These are phyloP conservation scores for Glaciozyma martinii DNA, from an alignment of 768 basidiomycete species.

Conservation along the genomic window DNA sequence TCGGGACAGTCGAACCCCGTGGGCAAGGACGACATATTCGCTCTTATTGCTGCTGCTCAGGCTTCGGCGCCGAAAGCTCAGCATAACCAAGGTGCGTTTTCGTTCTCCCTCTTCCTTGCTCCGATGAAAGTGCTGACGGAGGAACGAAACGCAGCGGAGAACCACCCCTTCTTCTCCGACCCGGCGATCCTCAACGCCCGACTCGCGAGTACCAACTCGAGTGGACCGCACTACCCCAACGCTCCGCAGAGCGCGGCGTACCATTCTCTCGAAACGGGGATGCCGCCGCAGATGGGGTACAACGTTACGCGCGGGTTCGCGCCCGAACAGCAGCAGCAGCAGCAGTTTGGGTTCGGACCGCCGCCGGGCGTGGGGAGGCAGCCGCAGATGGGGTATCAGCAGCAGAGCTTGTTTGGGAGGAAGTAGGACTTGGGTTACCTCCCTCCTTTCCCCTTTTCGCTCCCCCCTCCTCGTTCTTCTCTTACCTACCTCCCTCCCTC, in stretches of 20 bases:
- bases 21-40: conserved; percentile 28
- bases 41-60: conserved; percentile 25
- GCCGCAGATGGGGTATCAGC: not conserved
- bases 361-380: not conserved
- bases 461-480: too few species aligned
- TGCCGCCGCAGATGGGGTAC: not conserved
- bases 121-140: not conserved
- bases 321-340: not conserved
- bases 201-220: conserved; percentile 1
- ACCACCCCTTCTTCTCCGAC: conserved; percentile 29
- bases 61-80: conserved; percentile 18
- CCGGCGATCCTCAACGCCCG: conserved; percentile 29
- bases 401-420: not conserved
- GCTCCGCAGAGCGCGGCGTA: not conserved
- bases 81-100: conserved; percentile 7
- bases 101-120: not conserved
- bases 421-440: not conserved
- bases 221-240: not conserved
- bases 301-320: not conserved
- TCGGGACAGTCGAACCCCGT: conserved; percentile 11
- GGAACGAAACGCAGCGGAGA: not conserved
- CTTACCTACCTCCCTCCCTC: not conserved
- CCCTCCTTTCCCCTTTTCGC: not conserved
- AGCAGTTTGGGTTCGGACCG: not conserved
- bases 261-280: not conserved